These are phyloP conservation scores for Millerago galiae DNA, from an alignment of 805 yeast genomes.

Conservation along the genomic window DNA sequence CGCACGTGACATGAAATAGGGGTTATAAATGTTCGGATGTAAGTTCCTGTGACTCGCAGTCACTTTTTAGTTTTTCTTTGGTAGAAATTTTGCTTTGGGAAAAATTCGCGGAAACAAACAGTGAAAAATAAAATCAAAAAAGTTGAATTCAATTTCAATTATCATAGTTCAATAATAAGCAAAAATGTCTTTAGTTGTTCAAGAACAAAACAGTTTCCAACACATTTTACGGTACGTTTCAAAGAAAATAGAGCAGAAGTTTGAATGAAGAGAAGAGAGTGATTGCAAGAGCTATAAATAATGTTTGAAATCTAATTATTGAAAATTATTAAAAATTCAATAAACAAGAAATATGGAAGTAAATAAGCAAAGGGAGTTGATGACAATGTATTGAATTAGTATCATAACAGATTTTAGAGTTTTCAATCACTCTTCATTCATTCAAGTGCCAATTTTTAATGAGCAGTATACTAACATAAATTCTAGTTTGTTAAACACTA, in stretches of 20 bases:
- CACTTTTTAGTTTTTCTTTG: background rate
- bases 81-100: background rate
- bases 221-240: slow-evolving; percentile 97
- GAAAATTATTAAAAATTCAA: no score
- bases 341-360: no score
- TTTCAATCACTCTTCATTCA: background rate
- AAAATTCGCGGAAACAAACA: slow-evolving; percentile 4
- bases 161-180: slow-evolving; percentile 10
- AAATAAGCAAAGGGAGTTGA: no score
- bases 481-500: slow-evolving; percentile 95
- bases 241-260: slow-evolving; percentile 1
- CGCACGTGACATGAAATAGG: background rate
- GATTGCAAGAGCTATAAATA: background rate
- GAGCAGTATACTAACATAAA: slow-evolving; percentile 29
- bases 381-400: no score
- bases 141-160: slow-evolving; percentile 6
- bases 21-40: background rate
- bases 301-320: background rate
- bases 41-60: background rate
- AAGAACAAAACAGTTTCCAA: slow-evolving; percentile 99
- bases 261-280: background rate
- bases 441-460: no score
- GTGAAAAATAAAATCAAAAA: slow-evolving; percentile 12
- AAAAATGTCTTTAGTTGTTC: slow-evolving; percentile 90
- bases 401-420: no score